Evolutionary conservation across 805 yeast species (phyloP).

Genomic region (Nakazawaea holstii): DNA sequence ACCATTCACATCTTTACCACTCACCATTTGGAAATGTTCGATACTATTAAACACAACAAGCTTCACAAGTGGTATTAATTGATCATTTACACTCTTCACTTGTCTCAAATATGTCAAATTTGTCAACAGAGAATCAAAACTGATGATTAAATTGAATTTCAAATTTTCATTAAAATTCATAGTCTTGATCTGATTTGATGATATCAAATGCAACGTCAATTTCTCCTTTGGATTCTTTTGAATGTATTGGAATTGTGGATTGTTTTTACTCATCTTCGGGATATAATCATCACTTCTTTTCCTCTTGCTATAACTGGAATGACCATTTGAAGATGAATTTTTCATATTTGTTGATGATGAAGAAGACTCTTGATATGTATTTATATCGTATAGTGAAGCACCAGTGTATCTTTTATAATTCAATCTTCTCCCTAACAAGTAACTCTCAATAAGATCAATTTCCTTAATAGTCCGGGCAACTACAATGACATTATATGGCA

Average conservation of each 20-base stretch:
- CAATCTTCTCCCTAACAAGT: constrained; percentile 65
- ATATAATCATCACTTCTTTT: constrained; percentile 24
- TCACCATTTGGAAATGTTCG: constrained; percentile 31
- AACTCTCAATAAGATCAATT: constrained; percentile 72
- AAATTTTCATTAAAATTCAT: constrained; percentile 26
- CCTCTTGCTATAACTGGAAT: background rate
- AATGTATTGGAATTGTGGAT: constrained; percentile 16
- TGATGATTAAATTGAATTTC: constrained; percentile 36
- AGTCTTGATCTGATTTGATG: constrained; percentile 38
- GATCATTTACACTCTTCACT: constrained; percentile 8
- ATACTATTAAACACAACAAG: constrained; percentile 39
- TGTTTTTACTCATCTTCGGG: constrained; percentile 26
- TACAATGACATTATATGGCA: constrained; percentile 32
- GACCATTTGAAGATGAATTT: background rate
- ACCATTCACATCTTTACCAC: constrained; percentile 12
- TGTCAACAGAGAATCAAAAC: constrained; percentile 40
- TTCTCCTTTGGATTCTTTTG: constrained; percentile 16
- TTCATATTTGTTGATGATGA: background rate
- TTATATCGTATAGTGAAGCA: constrained; percentile 45
- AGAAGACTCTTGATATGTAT: constrained; percentile 14
- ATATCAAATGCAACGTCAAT: constrained; percentile 34
- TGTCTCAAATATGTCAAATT: constrained; percentile 17
- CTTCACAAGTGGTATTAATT: constrained; percentile 38
- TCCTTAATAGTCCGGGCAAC: constrained; percentile 63
- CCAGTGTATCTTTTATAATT: constrained; percentile 67